A percentile compares a stretch with the other conserved stretches of the same genome.
Conservation (phyloP, 371 early-diverging fungal genomes). For the Batkoa obscura region DNA sequence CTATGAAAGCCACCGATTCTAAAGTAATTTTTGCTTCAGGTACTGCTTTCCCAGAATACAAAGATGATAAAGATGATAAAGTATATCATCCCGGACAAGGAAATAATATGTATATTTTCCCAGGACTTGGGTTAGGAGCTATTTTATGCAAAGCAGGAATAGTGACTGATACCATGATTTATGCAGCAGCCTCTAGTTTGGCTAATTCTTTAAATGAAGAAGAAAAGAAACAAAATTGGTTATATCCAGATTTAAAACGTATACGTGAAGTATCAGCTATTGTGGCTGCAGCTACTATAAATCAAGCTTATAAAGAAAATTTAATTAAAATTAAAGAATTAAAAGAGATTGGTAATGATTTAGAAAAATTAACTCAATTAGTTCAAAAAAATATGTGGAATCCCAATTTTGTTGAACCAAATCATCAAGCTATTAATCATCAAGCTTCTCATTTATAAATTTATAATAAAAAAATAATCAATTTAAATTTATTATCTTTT, state of each 20-base stretch:
- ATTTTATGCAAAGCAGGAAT: constrained; percentile 38
- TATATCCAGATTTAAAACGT: constrained; percentile 66
- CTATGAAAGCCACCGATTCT: constrained; percentile 59
- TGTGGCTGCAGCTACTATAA: constrained; percentile 55
- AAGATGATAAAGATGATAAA: constrained; percentile 27
- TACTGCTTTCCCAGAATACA: constrained; percentile 71
- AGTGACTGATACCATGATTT: constrained; percentile 67
- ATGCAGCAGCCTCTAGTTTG: constrained; percentile 53
- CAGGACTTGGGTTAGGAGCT: constrained; percentile 74
- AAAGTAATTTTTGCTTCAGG: constrained; percentile 80
- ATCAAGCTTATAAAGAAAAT: constrained; percentile 39
- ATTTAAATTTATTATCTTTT: no score
- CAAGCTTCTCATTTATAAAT: no score
- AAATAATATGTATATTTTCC: constrained; percentile 85
- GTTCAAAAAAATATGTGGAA: constrained; percentile 28
- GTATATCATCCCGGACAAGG: constrained; percentile 62
- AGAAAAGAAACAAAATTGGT: constrained; percentile 36
- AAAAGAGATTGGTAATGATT: constrained; percentile 14
- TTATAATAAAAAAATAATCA: no score
- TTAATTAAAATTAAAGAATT: constrained; percentile 19
- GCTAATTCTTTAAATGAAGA: constrained; percentile 45
- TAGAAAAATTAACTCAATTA: constrained; percentile 12
- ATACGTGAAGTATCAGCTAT: constrained; percentile 60
- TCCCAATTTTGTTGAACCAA: background rate
- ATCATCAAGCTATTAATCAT: background rate